Base-by-base conservation (phyloP, 2,329 filamentous ascomycete genomes). In the Epichloe gansuensis region DNA sequence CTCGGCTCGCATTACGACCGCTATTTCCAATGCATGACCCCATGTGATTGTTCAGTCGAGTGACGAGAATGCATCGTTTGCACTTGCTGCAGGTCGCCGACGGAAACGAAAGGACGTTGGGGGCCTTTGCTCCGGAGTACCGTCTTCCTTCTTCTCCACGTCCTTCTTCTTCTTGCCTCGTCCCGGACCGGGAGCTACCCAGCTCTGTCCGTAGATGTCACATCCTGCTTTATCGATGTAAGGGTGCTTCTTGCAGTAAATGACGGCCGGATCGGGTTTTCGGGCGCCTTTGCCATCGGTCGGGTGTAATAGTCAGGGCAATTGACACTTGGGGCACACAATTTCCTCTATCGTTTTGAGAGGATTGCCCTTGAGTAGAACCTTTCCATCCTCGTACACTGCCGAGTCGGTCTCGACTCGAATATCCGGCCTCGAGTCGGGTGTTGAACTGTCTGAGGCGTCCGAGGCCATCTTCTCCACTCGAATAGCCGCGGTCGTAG, bases 161-260 rank as follows among this genome's bases (percentile, higher is more conserved):
- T 83, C 85, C 75, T 87, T 89, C 77, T 85, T 89, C 73, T 86
- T 87, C 72, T 86, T 87, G 55, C 85, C 86, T 55, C 85, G 78
- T 13, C 82, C 82, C 23, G 82, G 82, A 0, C 79, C 79, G 23
- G 85, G 83, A 17, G 82, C 82, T 13, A 87, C 83, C 77, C 87
- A 91, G 31, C 85, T 87, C 67, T 90, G 88, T 49, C 85, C 86
- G 67, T 90, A 90, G 58, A 91, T 88, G 67, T 91, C 86, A 69
- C 83, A 86, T 55, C 85, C 85, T 2, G 81, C 75, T 64, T 86
- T 83, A 59, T 87, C 81, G 55, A 88, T 86, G 72, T 85, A 91
- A 0, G 86, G 86, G 55, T 85, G 82, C 58, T 83, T 82, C 68
- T 87, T 88, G 76, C 87, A 91, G 73, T 90, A 91, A 59, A 84